Evolutionary conservation across 495 filamentous ascomycete genomes (phyloP).

Genomic region (Thermothielavioides terrestris): DNA sequence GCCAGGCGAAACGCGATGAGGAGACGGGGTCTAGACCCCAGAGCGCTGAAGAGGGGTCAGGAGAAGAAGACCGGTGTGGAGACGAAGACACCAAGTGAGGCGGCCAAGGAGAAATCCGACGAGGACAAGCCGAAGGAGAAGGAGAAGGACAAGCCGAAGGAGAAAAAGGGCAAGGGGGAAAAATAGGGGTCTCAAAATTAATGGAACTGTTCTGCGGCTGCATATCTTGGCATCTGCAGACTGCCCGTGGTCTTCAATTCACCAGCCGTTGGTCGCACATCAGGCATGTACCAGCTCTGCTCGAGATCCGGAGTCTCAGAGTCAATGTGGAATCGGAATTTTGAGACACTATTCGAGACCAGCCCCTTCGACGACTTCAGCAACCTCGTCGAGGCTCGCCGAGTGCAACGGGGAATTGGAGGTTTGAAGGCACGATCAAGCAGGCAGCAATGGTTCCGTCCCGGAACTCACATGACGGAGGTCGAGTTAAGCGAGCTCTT

Average conservation of each 20-base stretch:
- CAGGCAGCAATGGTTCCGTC: no score
- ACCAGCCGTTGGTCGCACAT: no score
- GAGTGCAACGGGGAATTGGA: no score
- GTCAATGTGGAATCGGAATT: no score
- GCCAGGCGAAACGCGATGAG: slow-evolving; percentile 55
- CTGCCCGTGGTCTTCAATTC: background rate
- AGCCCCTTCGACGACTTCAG: no score
- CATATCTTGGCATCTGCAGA: background rate
- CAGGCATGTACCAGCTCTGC: no score
- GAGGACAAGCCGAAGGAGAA: slow-evolving; percentile 14
- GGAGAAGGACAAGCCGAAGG: slow-evolving; percentile 13
- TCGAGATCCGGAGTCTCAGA: no score
- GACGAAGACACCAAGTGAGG: slow-evolving; percentile 13
- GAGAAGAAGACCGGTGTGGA: slow-evolving; percentile 14
- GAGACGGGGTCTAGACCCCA: slow-evolving; percentile 46
- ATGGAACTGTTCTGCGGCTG: slow-evolving; percentile 1
- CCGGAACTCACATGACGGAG: no score
- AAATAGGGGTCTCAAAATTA: slow-evolving; percentile 1
- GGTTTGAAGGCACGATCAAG: no score
- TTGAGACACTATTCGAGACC: no score
- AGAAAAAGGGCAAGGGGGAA: slow-evolving; percentile 16
- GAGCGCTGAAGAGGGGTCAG: slow-evolving; percentile 30
- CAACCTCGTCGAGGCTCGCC: no score
- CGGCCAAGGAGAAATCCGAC: slow-evolving; percentile 13
- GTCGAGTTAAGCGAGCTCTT: no score